Evolutionary conservation across 2,329 filamentous ascomycete genomes (phyloP).

Genomic region (Verticillium alfalfae): DNA sequence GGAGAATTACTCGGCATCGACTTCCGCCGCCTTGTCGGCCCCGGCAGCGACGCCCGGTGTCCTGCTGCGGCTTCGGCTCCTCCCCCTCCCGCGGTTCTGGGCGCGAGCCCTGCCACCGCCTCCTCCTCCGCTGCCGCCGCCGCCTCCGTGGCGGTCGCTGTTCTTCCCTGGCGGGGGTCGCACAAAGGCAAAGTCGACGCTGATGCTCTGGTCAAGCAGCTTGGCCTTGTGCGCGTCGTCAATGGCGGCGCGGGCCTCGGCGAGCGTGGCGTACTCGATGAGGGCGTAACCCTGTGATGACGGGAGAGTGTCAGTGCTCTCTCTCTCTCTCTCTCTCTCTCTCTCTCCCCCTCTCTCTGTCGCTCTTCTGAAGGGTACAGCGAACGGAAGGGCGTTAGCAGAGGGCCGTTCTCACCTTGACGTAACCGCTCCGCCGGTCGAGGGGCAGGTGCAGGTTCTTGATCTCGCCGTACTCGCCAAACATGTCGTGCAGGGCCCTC

Average conservation of each 20-base stretch:
- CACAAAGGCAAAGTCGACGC: constrained; percentile 82
- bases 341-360: not conserved
- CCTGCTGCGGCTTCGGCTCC: constrained; percentile 36
- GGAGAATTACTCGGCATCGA: constrained; percentile 2
- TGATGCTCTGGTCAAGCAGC: constrained; percentile 74
- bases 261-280: constrained; percentile 76
- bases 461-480: constrained; percentile 80
- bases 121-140: constrained; percentile 23
- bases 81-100: constrained; percentile 23
- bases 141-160: constrained; percentile 3
- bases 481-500: constrained; percentile 75
- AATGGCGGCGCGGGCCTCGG: constrained; percentile 77
- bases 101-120: constrained; percentile 33
- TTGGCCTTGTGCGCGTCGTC: constrained; percentile 73
- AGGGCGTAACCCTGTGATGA: constrained; percentile 67
- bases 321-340: not conserved
- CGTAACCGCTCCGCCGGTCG: constrained; percentile 76
- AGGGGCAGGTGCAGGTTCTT: constrained; percentile 83
- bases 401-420: constrained; percentile 55
- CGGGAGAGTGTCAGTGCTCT: not conserved
- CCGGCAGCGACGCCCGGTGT: constrained; percentile 18
- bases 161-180: constrained; percentile 63
- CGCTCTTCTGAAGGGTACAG: too few species aligned
- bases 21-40: not conserved
- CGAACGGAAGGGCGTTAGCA: not conserved